Base-by-base conservation (phyloP, 495 filamentous ascomycete species). In the Neurospora terricola region DNA sequence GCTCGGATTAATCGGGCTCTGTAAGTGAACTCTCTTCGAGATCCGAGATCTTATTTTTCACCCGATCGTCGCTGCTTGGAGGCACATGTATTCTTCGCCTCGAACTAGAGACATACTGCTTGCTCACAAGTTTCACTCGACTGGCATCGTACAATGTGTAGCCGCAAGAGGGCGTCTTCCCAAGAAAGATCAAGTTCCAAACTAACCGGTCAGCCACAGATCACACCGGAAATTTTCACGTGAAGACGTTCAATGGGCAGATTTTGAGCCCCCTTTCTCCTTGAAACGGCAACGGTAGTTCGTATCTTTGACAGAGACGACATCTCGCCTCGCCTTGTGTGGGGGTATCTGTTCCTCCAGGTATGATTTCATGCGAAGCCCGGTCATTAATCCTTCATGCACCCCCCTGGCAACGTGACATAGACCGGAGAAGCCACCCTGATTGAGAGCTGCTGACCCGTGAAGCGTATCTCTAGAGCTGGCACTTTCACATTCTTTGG, bases 401-500 rank as follows among this genome's bases (percentile, higher is more conserved):
- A 18, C 27, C 54, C 48, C 54, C 54, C 54, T 66, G 54, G 54
- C 54, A 66, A 66, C 54, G 54, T 66, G 54, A 66, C 54, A 66
- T 66, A 30, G 27, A 34, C 54, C 54, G 54, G 54, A 66, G 54
- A 11, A 18, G 27, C 3, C 23, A 34, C 27, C 54, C 54, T 66
- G 14, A 66, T 34, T 8, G 54, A 66, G 54, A 66, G 54, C 54
- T 34, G 54, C 54, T 66, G 23, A 66, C 54, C 54, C 54, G 54
- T 34, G 30, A 66, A 36, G 27, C 54, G 27, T 34, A 18, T 66
- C 7, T 66, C 30, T 66, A 66, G 54, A 66, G 27, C 30, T 66
- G 54, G 54, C 27, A 16, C 54, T 66, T 59, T 66, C 54, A 66
- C 27, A 66, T 66, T 59, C 54, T 54, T 75, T 27, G 75, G 54